Conservation (phyloP, 371 early-diverging fungal species). For the Amoeboaphelidium occidentale region DNA sequence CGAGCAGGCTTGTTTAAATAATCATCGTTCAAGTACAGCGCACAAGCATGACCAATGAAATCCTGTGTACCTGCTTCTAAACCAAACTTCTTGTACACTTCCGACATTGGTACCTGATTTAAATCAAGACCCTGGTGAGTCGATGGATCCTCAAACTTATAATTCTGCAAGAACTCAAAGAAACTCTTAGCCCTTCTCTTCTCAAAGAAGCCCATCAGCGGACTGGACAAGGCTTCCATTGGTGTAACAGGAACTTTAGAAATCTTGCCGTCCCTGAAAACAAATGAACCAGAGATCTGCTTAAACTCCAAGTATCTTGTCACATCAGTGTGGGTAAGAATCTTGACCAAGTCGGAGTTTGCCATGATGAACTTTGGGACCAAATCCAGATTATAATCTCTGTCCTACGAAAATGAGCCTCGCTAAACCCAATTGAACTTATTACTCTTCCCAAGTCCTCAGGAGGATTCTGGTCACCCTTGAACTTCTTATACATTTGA, state of each 20-base stretch:
- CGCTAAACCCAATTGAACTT: background rate
- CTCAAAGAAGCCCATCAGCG: constrained; percentile 83
- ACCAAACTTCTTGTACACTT: constrained; percentile 74
- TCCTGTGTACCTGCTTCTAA: constrained; percentile 80
- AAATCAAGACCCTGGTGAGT: constrained; percentile 63
- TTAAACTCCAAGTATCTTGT: constrained; percentile 94
- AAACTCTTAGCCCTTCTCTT: constrained; percentile 87
- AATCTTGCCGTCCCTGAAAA: constrained; percentile 67
- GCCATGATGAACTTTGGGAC: constrained; percentile 99
- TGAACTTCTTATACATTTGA: constrained; percentile 72
- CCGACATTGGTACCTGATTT: constrained; percentile 47
- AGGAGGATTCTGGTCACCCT: constrained; percentile 34
- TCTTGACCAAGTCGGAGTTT: constrained; percentile 61
- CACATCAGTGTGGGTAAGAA: constrained; percentile 74
- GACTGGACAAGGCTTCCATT: constrained; percentile 59
- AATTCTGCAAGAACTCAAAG: constrained; percentile 82
- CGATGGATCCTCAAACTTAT: constrained; percentile 42
- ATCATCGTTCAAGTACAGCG: constrained; percentile 80
- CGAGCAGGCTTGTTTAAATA: constrained; percentile 69
- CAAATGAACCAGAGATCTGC: constrained; percentile 84
- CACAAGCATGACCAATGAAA: constrained; percentile 97
- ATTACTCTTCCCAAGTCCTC: constrained; percentile 27
- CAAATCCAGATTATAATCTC: constrained; percentile 92
- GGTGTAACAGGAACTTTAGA: constrained; percentile 89
- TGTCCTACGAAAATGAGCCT: constrained; percentile 24